These are phyloP conservation scores for Trifolium fragiferum DNA, from an alignment of 306 rosid genomes.

Conservation along the genomic window DNA sequence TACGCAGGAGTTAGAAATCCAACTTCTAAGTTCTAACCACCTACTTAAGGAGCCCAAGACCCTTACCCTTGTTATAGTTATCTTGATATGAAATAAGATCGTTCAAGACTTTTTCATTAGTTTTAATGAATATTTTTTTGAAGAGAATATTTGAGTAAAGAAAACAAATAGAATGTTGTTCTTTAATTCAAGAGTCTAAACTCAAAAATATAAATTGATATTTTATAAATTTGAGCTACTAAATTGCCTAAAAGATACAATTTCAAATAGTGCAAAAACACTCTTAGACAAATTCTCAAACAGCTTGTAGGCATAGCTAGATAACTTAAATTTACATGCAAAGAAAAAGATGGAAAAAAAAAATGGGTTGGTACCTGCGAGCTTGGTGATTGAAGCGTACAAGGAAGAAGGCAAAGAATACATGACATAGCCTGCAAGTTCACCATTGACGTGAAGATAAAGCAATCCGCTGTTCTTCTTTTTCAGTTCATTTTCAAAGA, in stretches of 20 bases:
- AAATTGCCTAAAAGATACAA: background rate
- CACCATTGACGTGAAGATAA: constrained; percentile 54
- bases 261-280: background rate
- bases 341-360: background rate
- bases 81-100: too few species aligned
- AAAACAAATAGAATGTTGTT: background rate
- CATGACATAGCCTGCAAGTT: constrained; percentile 80
- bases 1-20: too few species aligned
- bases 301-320: constrained; percentile 39
- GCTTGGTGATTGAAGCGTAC: constrained; percentile 78
- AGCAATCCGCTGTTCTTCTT: constrained; percentile 81
- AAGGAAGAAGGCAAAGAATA: constrained; percentile 88
- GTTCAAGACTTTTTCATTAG: too few species aligned
- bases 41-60: too few species aligned
- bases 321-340: background rate
- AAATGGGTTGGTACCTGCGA: constrained; percentile 65
- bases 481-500: constrained; percentile 67
- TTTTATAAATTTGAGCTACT: background rate
- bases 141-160: background rate
- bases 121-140: background rate
- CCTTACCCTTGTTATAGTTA: too few species aligned
- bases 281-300: constrained; percentile 50
- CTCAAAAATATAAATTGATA: too few species aligned
- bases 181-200: background rate
- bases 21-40: too few species aligned